Evolutionary conservation across 257 asterid genomes (phyloP).

Genomic region (Fraxinus pennsylvanica): DNA sequence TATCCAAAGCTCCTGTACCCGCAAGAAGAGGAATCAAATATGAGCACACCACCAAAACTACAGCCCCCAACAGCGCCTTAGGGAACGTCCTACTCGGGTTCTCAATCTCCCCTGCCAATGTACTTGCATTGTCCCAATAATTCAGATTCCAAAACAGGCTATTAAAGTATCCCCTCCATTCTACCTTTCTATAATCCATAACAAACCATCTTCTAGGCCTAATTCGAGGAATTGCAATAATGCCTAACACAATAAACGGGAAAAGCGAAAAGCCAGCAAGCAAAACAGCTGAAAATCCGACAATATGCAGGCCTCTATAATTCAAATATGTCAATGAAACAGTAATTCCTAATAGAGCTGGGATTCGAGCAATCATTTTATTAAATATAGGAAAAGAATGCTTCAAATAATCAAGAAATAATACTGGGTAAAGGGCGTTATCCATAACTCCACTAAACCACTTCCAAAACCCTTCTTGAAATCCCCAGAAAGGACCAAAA

Average conservation of each 20-base stretch:
- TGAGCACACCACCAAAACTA: conserved; percentile 63
- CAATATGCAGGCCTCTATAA: conserved; percentile 76
- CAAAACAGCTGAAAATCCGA: conserved; percentile 71
- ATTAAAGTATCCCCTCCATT: conserved; percentile 76
- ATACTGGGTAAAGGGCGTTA: conserved; percentile 86
- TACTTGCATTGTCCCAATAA: conserved; percentile 90
- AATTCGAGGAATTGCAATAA: conserved; percentile 63
- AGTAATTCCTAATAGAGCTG: conserved; percentile 71
- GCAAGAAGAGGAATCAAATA: conserved; percentile 73
- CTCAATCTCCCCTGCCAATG: conserved; percentile 82
- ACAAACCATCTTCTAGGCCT: conserved; percentile 64
- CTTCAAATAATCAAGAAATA: conserved; percentile 85
- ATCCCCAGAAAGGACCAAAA: conserved; percentile 84
- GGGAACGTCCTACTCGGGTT: conserved; percentile 76
- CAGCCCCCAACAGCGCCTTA: conserved; percentile 64
- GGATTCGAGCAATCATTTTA: conserved; percentile 52
- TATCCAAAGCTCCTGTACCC: conserved; percentile 77
- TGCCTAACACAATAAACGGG: conserved; percentile 62
- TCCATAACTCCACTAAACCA: conserved; percentile 98
- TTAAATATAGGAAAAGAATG: conserved; percentile 66
- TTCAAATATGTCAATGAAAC: conserved; percentile 60
- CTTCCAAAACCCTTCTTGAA: conserved; percentile 89
- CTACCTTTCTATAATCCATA: conserved; percentile 51
- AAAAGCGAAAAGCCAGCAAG: conserved; percentile 74
- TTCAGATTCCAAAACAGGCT: conserved; percentile 84